Conservation (phyloP, 2,329 filamentous ascomycete species). For the Sporothrix dimorphospora region DNA sequence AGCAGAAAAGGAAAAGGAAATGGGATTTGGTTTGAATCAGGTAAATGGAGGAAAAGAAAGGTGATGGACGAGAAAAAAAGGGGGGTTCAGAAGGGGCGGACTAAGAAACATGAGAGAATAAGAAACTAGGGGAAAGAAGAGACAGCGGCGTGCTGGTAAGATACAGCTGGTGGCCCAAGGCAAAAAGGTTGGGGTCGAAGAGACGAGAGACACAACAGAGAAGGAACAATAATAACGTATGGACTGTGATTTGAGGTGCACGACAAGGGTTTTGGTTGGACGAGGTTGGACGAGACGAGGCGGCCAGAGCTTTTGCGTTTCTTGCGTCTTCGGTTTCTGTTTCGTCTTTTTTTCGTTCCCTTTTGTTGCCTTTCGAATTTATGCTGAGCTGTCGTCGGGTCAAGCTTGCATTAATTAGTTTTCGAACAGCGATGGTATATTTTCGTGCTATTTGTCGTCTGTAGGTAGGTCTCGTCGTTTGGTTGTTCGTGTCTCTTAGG, state of each 20-base stretch:
- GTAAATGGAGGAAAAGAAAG: background rate
- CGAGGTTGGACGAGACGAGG: background rate
- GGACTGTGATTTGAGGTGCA: background rate
- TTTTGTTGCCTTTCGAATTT: background rate
- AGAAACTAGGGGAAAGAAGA: background rate
- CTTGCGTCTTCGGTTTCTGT: background rate
- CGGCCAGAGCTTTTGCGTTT: background rate
- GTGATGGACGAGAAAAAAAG: background rate
- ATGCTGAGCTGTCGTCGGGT: background rate
- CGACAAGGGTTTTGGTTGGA: slow-evolving; percentile 1
- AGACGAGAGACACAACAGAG: background rate
- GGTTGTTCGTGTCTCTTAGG: background rate
- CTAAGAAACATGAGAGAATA: slow-evolving; percentile 11
- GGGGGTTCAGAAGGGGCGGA: background rate
- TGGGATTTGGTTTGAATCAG: background rate
- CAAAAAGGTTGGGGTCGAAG: background rate
- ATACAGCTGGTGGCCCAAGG: background rate
- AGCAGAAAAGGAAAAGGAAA: background rate
- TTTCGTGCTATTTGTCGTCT: background rate
- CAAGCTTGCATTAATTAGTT: background rate
- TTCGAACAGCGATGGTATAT: background rate
- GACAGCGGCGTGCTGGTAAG: background rate
- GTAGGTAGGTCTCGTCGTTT: background rate
- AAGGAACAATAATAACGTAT: background rate
- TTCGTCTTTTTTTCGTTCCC: background rate